phyloP scores from a whole-genome alignment of 257 asterid genomes.

The Solanum pimpinellifolium region DNA sequence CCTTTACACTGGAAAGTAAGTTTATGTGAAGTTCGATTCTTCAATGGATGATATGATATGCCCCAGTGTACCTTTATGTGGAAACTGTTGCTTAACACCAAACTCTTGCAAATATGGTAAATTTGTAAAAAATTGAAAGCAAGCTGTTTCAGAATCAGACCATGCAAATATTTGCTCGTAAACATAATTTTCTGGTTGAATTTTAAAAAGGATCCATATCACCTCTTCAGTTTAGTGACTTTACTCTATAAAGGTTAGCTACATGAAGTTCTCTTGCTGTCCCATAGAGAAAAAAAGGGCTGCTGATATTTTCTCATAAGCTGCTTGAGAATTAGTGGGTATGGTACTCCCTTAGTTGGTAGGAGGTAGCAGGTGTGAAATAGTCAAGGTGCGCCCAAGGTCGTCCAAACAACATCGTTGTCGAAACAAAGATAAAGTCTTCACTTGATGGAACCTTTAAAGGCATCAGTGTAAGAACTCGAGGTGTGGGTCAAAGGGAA shows the following conservation, averaged over 20 bases:
- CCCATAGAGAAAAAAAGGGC: neutral
- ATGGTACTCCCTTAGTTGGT: neutral
- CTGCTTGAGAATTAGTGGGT: neutral
- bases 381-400: neutral
- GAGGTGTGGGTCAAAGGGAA: neutral
- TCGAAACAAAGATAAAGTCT: neutral
- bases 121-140: neutral
- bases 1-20: slow-evolving; percentile 80
- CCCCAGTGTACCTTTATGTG: neutral
- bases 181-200: neutral
- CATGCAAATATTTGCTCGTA: neutral
- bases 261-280: neutral
- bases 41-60: neutral
- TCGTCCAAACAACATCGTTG: neutral
- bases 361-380: neutral
- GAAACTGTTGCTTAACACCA: neutral
- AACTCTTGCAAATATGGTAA: neutral
- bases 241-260: neutral
- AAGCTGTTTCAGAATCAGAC: neutral
- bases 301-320: neutral
- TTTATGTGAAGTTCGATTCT: neutral
- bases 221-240: neutral
- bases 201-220: neutral
- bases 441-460: neutral
- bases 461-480: neutral